These are phyloP conservation scores for Claviceps fusiformis DNA, from an alignment of 2,329 filamentous ascomycete species.

Conservation along the genomic window DNA sequence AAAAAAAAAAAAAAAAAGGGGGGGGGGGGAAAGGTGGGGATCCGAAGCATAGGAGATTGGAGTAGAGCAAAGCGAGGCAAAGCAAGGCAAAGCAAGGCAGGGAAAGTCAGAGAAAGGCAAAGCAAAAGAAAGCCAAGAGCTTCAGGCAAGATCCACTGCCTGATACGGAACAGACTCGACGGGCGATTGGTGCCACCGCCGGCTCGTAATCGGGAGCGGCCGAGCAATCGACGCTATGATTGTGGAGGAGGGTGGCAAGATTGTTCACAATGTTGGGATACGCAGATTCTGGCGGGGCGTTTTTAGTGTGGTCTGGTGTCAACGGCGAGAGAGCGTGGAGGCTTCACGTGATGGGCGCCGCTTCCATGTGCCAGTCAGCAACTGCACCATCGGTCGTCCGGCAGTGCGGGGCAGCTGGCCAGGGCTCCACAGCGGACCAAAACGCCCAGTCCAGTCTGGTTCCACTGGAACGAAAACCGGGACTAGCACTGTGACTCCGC, in stretches of 20 bases:
- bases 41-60: not conserved
- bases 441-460: too few species aligned
- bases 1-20: too few species aligned
- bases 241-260: not conserved
- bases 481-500: too few species aligned
- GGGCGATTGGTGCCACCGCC: constrained; percentile 1
- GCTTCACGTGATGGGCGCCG: not conserved
- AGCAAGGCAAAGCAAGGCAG: not conserved
- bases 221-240: not conserved
- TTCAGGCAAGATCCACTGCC: not conserved
- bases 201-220: not conserved
- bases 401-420: constrained; percentile 1
- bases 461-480: not conserved
- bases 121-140: not conserved
- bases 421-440: not conserved
- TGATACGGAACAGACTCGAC: not conserved
- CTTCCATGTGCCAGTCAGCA: too few species aligned
- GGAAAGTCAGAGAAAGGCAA: not conserved
- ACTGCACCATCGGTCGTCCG: not conserved
- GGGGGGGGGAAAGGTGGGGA: too few species aligned
- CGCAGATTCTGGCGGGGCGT: not conserved
- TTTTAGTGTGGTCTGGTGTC: not conserved
- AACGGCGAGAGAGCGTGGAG: too few species aligned
- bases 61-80: not conserved
- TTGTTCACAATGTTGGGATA: not conserved